These are phyloP conservation scores for Globisporangium nunn DNA, from an alignment of 352 stramenopile species.

Conservation along the genomic window DNA sequence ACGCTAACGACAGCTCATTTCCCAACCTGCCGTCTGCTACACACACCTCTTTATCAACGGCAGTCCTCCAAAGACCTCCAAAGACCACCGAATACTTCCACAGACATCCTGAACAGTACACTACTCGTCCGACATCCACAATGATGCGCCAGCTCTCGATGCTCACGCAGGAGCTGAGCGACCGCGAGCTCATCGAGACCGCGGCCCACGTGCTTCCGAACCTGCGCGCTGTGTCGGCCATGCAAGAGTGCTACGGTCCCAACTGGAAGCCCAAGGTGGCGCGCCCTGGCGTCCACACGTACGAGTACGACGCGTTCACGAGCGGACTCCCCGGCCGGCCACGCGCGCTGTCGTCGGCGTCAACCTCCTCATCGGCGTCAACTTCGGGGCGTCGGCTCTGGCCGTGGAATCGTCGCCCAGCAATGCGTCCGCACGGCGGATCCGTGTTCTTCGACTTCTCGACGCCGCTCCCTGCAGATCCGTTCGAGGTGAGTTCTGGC, in stretches of 20 bases:
- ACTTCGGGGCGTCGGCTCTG: not conserved
- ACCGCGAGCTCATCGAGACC: slow-evolving; percentile 22
- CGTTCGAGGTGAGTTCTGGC: not conserved
- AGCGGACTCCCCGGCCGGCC: not conserved
- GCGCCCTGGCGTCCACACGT: not conserved
- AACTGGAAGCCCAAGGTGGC: not conserved
- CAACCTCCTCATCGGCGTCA: no score
- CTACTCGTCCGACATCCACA: not conserved
- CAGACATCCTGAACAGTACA: not conserved
- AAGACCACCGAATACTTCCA: no score
- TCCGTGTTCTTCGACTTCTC: not conserved
- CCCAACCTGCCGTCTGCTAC: not conserved
- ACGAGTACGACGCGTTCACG: not conserved
- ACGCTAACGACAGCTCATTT: not conserved
- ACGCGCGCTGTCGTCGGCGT: not conserved
- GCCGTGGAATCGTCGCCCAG: not conserved
- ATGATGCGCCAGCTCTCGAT: slow-evolving; percentile 1
- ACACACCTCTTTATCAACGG: not conserved
- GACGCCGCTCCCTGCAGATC: not conserved
- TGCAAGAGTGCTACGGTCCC: slow-evolving; percentile 1
- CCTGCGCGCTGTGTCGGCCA: slow-evolving; percentile 15
- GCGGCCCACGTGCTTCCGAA: slow-evolving; percentile 20
- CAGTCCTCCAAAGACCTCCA: not conserved
- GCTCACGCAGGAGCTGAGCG: slow-evolving; percentile 22
- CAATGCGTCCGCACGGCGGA: not conserved